Evolutionary conservation across 2,329 filamentous ascomycete species (phyloP).

Genomic region (Colletotrichum scovillei): DNA sequence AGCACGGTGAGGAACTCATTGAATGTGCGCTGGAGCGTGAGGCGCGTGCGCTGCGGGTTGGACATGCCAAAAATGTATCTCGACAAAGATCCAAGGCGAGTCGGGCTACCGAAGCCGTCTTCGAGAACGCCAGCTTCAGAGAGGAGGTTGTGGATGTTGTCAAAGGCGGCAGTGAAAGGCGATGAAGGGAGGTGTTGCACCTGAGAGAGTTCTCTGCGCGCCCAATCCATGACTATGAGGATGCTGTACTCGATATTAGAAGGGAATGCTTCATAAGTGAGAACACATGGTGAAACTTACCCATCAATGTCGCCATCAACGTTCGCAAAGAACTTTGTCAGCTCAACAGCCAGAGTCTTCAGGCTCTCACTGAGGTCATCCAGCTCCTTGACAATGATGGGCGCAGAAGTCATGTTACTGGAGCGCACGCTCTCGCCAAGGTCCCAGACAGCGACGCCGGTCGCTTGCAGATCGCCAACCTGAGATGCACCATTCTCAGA

Average conservation of each 20-base stretch:
- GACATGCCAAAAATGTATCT: conserved; percentile 84
- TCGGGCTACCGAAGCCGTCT: conserved; percentile 66
- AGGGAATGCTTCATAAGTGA: conserved; percentile 20
- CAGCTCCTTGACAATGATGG: conserved; percentile 85
- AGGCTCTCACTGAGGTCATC: conserved; percentile 88
- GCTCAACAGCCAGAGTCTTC: conserved; percentile 84
- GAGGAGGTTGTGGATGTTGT: conserved; percentile 85
- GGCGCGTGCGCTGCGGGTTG: conserved; percentile 81
- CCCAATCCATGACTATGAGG: conserved; percentile 96
- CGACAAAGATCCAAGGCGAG: conserved; percentile 74
- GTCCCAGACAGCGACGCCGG: conserved; percentile 94
- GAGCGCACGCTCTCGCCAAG: conserved; percentile 88
- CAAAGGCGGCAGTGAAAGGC: conserved; percentile 77
- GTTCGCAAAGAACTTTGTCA: conserved; percentile 92
- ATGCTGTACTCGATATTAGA: conserved; percentile 63
- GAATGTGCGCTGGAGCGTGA: conserved; percentile 87
- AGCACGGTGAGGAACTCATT: conserved; percentile 87
- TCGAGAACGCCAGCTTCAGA: conserved; percentile 72
- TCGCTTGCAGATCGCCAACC: conserved; percentile 89
- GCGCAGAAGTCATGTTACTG: conserved; percentile 91
- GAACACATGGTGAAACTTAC: conserved; percentile 52
- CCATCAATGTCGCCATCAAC: conserved; percentile 93
- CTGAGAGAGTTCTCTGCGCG: conserved; percentile 82
- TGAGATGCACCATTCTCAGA: conserved; percentile 90
- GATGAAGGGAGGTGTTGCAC: conserved; percentile 71